Conservation (phyloP, 2,329 filamentous ascomycete species). For the Aspergillus tamarii region DNA sequence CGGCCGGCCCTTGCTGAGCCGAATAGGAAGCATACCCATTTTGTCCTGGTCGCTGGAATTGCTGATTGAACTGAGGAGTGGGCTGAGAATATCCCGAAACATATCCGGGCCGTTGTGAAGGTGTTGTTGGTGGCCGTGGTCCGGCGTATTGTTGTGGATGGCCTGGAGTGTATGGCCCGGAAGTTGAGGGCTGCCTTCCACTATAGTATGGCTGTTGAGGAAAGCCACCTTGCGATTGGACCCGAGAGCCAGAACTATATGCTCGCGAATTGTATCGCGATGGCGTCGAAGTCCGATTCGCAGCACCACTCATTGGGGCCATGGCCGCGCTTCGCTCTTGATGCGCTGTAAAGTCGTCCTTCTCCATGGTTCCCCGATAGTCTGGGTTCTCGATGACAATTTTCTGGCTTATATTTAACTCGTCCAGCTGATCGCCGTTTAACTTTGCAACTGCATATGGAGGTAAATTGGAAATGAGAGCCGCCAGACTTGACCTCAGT, state of each 20-base stretch:
- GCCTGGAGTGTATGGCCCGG: conserved; percentile 38
- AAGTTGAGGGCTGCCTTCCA: conserved; percentile 34
- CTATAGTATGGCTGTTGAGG: conserved; percentile 35
- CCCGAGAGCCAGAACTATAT: conserved; percentile 33
- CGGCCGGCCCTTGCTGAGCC: conserved; percentile 33
- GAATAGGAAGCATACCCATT: conserved; percentile 41
- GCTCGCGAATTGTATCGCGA: conserved; percentile 40
- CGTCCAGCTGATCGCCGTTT: conserved; percentile 81
- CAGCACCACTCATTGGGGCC: conserved; percentile 33
- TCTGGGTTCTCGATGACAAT: conserved; percentile 73
- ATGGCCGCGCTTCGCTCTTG: conserved; percentile 43
- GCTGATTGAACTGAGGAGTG: conserved; percentile 39
- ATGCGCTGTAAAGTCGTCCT: conserved; percentile 69
- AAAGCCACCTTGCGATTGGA: conserved; percentile 31
- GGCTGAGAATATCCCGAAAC: conserved; percentile 39
- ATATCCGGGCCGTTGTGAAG: conserved; percentile 41
- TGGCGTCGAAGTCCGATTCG: conserved; percentile 40
- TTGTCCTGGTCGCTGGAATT: conserved; percentile 43
- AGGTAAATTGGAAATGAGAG: conserved; percentile 75
- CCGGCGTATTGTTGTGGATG: conserved; percentile 33
- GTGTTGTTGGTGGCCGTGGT: conserved; percentile 38
- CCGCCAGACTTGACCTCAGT: conserved; percentile 72
- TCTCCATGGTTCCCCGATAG: conserved; percentile 79
- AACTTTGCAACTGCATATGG: conserved; percentile 85
- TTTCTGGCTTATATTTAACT: conserved; percentile 78